Evolutionary conservation across 2,329 filamentous ascomycete species (phyloP), one percentile per base, ranked within the genome.

Genomic region (Exophiala sp.): DNA sequence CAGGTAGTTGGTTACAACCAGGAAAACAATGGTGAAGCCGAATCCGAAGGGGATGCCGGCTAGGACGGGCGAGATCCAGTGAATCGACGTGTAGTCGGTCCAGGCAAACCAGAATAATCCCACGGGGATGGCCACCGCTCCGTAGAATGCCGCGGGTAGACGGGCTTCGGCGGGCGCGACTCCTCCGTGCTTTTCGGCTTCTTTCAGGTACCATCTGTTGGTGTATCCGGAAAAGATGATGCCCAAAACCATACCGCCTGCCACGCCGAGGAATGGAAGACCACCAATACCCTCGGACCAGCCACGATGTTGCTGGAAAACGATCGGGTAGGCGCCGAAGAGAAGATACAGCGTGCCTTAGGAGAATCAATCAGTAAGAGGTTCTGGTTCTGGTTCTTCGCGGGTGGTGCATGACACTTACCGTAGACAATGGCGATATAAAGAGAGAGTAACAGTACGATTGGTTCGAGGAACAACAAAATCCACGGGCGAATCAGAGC

Each of bases 21-120:
- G 44, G 50, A 76, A 65, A 5, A 66, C 62, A 1, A 72, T 64
- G 35, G 68, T 66, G 60, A 83, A 76, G 34, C 77, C 77, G 53
- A 78, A 78, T 3, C 77, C 77, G 60, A 80, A 79, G 0, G 76
- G 76, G 6, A 73, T 71, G 2, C 70, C 69, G 19, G 71, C 75
- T 6, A 73, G 66, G 24, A 80, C 73, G 19, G 62, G 60, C 0
- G 65, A 76, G 37, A 76, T 70, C 74, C 75, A 84, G 63, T 81
- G 79, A 9, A 84, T 68, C 3, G 65, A 65, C 0, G 73, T 70
- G 14, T 68, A 72, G 53, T 79, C 80, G 0, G 82, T 85, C 82
- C 82, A 86, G 1, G 81, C 82, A 58, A 85, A 84, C 73, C 78
- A 80, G 71, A 86, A 84, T 14, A 86, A 69, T 3, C 81, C 79